A percentile compares a stretch with the other conserved stretches of the same genome.
These are phyloP conservation scores for Suzukiozyma palmioleophila DNA, from an alignment of 1,139 yeast genomes.

Conservation along the genomic window DNA sequence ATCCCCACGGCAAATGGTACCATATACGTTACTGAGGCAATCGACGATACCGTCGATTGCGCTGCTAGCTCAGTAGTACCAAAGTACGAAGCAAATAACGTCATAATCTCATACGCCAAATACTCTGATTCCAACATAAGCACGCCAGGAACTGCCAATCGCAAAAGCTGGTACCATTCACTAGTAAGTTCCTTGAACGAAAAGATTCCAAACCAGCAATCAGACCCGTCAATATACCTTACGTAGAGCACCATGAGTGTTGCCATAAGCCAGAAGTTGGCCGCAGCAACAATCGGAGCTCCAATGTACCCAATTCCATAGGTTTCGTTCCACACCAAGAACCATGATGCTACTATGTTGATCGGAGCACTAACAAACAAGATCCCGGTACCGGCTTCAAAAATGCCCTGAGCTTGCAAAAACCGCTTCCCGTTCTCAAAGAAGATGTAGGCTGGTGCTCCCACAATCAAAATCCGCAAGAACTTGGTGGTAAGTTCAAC, in stretches of 20 bases:
- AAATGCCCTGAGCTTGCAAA: slow-evolving; percentile 87
- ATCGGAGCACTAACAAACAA: slow-evolving; percentile 75
- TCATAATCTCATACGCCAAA: slow-evolving; percentile 67
- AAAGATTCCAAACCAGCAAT: slow-evolving; percentile 66
- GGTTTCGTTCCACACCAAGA: slow-evolving; percentile 68
- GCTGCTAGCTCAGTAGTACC: slow-evolving; percentile 86
- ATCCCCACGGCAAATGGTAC: slow-evolving; percentile 87
- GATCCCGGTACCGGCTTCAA: slow-evolving; percentile 84
- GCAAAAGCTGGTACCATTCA: slow-evolving; percentile 58
- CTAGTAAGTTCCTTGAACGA: slow-evolving; percentile 42
- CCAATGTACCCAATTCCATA: slow-evolving; percentile 66
- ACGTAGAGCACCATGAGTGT: slow-evolving; percentile 51
- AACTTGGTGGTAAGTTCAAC: slow-evolving; percentile 59
- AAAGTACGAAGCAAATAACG: slow-evolving; percentile 69
- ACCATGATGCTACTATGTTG: slow-evolving; percentile 65
- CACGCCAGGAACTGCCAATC: slow-evolving; percentile 67
- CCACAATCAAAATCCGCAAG: slow-evolving; percentile 60
- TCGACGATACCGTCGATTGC: slow-evolving; percentile 79
- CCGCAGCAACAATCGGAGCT: slow-evolving; percentile 67
- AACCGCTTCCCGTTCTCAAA: slow-evolving; percentile 82
- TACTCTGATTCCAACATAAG: slow-evolving; percentile 74
- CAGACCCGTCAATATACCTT: slow-evolving; percentile 55
- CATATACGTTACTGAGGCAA: slow-evolving; percentile 79
- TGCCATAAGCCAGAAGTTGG: slow-evolving; percentile 70
- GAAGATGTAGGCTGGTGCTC: slow-evolving; percentile 81